phyloP scores from a whole-genome alignment of 169 alveolate genomes.

The Cryptosporidium baileyi region DNA sequence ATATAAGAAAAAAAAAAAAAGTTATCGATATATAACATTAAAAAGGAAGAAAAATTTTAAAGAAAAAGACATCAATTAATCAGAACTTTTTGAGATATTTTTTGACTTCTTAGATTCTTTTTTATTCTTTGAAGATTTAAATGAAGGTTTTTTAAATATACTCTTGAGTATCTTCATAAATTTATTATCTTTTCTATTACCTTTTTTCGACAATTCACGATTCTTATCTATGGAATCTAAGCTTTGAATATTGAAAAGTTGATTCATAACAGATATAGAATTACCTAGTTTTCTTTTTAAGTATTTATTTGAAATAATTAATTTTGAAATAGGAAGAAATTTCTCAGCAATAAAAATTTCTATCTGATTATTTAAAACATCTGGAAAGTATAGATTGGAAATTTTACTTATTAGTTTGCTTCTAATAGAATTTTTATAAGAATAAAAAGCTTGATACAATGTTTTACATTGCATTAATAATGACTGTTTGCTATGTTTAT shows the following conservation, averaged over 20 bases:
- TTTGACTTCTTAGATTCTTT: constrained; percentile 6
- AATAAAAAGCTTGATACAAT: constrained; percentile 29
- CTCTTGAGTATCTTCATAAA: neutral
- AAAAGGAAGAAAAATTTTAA: no score
- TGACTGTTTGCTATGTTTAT: neutral
- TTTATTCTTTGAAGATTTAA: neutral
- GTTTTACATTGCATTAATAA: constrained; percentile 22
- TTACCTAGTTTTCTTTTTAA: constrained; percentile 9
- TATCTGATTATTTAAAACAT: constrained; percentile 18
- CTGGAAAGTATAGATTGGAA: constrained; percentile 2
- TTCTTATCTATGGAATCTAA: no score
- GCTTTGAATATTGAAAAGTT: no score
- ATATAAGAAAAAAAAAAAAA: no score
- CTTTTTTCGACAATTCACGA: no score
- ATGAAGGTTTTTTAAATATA: constrained; percentile 34
- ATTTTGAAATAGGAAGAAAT: constrained; percentile 31
- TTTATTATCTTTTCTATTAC: neutral
- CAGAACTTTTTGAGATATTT: no score
- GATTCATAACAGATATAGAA: neutral
- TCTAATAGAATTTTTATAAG: constrained; percentile 30
- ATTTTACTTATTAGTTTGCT: constrained; percentile 17
- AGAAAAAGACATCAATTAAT: no score
- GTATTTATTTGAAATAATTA: constrained; percentile 23
- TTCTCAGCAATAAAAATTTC: neutral
- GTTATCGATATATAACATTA: no score